Percentiles rank a stretch among this genome's conserved stretches.
Evolutionary conservation across 331 rosid genomes (phyloP).

Genomic region (Malus hybrid): DNA sequence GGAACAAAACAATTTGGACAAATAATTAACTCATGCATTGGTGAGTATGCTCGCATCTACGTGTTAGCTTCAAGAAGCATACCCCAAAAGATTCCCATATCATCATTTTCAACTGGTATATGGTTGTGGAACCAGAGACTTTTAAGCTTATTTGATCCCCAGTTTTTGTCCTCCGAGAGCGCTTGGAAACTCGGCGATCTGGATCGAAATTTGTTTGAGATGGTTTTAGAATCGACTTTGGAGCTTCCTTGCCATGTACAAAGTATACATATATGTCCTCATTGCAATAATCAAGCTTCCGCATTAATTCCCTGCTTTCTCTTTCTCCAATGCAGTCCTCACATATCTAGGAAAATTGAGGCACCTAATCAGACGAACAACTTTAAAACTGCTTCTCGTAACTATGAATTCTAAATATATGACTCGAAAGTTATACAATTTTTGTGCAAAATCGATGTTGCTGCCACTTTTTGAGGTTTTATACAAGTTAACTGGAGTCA

Average conservation of each 20-base stretch:
- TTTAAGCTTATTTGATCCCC: slow-evolving; percentile 66
- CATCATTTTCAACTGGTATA: slow-evolving; percentile 96
- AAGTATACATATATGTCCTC: slow-evolving; percentile 67
- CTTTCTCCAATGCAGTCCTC: slow-evolving; percentile 87
- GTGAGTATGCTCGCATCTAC: neutral
- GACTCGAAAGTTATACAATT: neutral
- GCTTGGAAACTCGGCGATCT: slow-evolving; percentile 88
- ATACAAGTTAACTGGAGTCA: neutral
- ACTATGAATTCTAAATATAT: neutral
- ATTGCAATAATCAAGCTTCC: slow-evolving; percentile 71
- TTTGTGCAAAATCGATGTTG: neutral
- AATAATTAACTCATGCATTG: neutral
- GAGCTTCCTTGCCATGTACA: slow-evolving; percentile 92
- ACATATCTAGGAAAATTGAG: slow-evolving; percentile 52
- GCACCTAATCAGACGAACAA: neutral
- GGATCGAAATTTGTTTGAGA: slow-evolving; percentile 67
- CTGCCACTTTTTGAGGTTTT: neutral
- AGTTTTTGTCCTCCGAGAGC: slow-evolving; percentile 68
- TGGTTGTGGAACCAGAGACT: slow-evolving; percentile 84
- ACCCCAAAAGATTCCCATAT: slow-evolving; percentile 99
- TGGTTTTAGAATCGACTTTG: slow-evolving; percentile 78
- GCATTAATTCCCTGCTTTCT: slow-evolving; percentile 79
- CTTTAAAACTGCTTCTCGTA: neutral
- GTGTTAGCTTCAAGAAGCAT: slow-evolving; percentile 28
- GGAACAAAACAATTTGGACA: neutral